Evolutionary conservation across 1,139 yeast species (phyloP).

Genomic region (Yamadazyma siamensis): DNA sequence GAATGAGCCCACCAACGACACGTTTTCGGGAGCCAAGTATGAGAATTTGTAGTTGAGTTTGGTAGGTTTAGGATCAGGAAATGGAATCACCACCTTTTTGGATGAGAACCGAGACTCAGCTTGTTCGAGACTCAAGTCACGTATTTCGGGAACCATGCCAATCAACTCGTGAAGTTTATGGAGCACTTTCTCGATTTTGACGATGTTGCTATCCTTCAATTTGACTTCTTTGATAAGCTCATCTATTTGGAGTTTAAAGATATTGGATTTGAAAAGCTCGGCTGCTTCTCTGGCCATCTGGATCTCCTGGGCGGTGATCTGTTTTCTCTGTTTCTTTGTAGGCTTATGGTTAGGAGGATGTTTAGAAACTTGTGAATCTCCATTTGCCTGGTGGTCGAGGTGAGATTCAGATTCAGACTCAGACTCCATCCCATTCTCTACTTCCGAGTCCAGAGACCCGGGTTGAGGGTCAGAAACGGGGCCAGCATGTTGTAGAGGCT

Average conservation of each 20-base stretch:
- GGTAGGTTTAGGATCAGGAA: conserved; percentile 84
- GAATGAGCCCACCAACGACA: conserved; percentile 84
- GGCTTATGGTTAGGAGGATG: conserved; percentile 15
- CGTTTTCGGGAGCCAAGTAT: conserved; percentile 68
- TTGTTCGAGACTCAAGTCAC: conserved; percentile 49
- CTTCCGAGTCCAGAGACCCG: conserved; percentile 9
- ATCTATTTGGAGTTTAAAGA: conserved; percentile 91
- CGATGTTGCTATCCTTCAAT: conserved; percentile 64
- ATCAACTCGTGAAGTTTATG: conserved; percentile 74
- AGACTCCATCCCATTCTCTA: conserved; percentile 12
- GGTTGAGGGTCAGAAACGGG: neutral
- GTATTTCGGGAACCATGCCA: conserved; percentile 55
- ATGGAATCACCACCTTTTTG: conserved; percentile 65
- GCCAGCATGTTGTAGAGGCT: too few relatives aligned
- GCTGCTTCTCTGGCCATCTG: conserved; percentile 93
- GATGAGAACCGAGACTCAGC: conserved; percentile 48
- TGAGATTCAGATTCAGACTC: conserved; percentile 6
- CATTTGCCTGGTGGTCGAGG: conserved; percentile 6
- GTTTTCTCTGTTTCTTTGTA: conserved; percentile 33
- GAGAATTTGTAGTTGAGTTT: conserved; percentile 67
- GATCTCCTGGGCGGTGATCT: conserved; percentile 74
- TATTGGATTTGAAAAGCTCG: conserved; percentile 88
- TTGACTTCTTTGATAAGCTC: conserved; percentile 79
- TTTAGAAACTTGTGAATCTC: conserved; percentile 7
- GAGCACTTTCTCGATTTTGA: conserved; percentile 69